phyloP scores from a whole-genome alignment of 2,329 filamentous ascomycete species.

The Fragosphaeria purpurea region DNA sequence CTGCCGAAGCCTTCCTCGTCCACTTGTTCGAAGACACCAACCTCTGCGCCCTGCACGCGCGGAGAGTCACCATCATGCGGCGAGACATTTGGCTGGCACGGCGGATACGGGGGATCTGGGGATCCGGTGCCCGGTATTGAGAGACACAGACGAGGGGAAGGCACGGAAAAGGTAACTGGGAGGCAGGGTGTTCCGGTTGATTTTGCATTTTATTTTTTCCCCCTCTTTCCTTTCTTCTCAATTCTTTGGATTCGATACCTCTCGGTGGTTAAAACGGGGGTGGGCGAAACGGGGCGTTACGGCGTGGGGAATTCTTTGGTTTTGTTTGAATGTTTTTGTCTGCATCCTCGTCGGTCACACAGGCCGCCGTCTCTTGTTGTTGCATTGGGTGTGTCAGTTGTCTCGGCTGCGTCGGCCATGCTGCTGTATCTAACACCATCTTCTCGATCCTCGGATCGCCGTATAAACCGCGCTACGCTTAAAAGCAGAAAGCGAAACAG shows the following conservation, averaged over 20 bases:
- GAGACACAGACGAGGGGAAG: neutral
- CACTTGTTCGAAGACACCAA: conserved; percentile 96
- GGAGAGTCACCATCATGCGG: conserved; percentile 94
- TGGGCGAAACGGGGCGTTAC: too few relatives aligned
- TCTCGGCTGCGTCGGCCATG: too few relatives aligned
- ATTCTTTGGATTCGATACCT: neutral
- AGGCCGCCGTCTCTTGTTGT: too few relatives aligned
- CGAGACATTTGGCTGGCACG: conserved; percentile 93
- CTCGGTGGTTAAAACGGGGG: neutral
- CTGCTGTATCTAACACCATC: too few relatives aligned
- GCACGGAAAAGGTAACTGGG: too few relatives aligned
- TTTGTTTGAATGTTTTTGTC: neutral
- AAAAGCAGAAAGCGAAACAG: too few relatives aligned
- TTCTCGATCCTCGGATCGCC: too few relatives aligned
- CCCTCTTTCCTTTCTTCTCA: neutral
- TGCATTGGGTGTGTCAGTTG: too few relatives aligned
- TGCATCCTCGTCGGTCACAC: neutral
- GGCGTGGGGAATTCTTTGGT: neutral
- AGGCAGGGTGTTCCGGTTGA: neutral
- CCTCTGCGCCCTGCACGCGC: conserved; percentile 92
- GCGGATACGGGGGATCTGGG: conserved; percentile 69
- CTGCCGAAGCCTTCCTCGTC: conserved; percentile 90
- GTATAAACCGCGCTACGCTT: too few relatives aligned
- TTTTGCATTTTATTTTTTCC: neutral
- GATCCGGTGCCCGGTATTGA: conserved; percentile 46